Percentiles rank a stretch among this genome's conserved stretches.
These are phyloP conservation scores for Luzula sylvatica DNA, from an alignment of 176 grass and related monocot species.

Conservation along the genomic window DNA sequence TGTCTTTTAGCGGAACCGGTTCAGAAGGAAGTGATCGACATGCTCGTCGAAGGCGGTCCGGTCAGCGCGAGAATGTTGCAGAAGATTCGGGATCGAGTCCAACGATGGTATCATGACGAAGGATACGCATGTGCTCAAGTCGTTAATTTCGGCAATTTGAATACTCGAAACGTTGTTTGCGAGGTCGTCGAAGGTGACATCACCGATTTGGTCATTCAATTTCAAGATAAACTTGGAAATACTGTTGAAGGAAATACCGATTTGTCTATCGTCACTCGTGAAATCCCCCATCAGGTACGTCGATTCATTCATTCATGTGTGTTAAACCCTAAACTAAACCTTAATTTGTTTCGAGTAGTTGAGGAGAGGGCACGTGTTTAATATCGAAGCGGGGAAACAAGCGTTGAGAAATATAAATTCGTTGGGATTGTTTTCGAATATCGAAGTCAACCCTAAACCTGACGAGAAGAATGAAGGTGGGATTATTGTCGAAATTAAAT, in stretches of 20 bases:
- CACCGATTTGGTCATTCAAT: constrained; percentile 72
- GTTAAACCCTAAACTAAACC: too few species aligned
- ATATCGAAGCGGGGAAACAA: constrained; percentile 89
- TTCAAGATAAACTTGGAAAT: constrained; percentile 94
- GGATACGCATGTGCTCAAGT: constrained; percentile 89
- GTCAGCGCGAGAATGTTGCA: constrained; percentile 83
- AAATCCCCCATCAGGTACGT: constrained; percentile 69
- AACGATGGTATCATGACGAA: constrained; percentile 93
- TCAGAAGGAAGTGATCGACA: constrained; percentile 50
- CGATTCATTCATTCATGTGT: neutral
- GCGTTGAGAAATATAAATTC: constrained; percentile 93
- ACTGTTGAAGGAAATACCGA: constrained; percentile 72
- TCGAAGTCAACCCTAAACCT: constrained; percentile 79
- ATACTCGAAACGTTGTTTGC: constrained; percentile 84
- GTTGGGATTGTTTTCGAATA: constrained; percentile 85
- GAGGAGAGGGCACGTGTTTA: constrained; percentile 83
- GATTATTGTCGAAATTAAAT: constrained; percentile 91
- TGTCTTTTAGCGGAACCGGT: constrained; percentile 65
- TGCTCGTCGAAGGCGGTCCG: constrained; percentile 69
- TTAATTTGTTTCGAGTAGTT: constrained; percentile 39
- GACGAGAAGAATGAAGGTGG: constrained; percentile 97
- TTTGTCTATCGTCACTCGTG: constrained; percentile 56
- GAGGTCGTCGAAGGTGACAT: constrained; percentile 92
- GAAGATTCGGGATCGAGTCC: constrained; percentile 83
- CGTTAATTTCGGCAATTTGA: constrained; percentile 85